These are phyloP conservation scores for Aureobasidium sp. DNA, from an alignment of 2,329 filamentous ascomycete species.

Conservation along the genomic window DNA sequence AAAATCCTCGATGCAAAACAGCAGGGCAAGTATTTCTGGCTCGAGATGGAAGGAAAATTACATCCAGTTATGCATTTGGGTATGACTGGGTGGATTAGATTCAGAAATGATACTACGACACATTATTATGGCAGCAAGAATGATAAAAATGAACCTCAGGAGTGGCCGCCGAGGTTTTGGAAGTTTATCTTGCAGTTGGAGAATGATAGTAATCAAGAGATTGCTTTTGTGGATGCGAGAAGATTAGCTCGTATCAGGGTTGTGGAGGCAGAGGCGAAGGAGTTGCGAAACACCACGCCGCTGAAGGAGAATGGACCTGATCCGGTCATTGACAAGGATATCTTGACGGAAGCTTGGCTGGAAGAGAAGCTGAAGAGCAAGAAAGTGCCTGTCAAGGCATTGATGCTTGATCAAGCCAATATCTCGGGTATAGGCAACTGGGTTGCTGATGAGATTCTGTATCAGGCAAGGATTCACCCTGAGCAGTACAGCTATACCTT, in stretches of 20 bases:
- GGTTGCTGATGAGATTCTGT: constrained; percentile 93
- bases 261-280: constrained; percentile 66
- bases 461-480: constrained; percentile 79
- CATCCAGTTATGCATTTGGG: constrained; percentile 56
- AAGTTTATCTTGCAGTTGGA: constrained; percentile 65
- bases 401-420: constrained; percentile 78
- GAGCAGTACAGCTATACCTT: constrained; percentile 89
- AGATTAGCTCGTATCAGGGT: constrained; percentile 72
- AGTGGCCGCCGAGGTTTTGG: constrained; percentile 83
- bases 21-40: constrained; percentile 96
- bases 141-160: constrained; percentile 38
- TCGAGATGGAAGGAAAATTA: constrained; percentile 67
- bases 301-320: constrained; percentile 90
- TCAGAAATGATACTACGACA: constrained; percentile 65
- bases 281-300: constrained; percentile 68
- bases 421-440: constrained; percentile 95
- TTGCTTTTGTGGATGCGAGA: constrained; percentile 76
- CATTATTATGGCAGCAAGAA: constrained; percentile 60
- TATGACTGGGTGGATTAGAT: constrained; percentile 74
- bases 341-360: constrained; percentile 70
- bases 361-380: constrained; percentile 61
- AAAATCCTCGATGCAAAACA: constrained; percentile 63
- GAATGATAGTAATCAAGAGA: constrained; percentile 42
- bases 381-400: constrained; percentile 78
- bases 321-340: constrained; percentile 71